Evolutionary conservation across 2,329 filamentous ascomycete species (phyloP).

Genomic region (Ophiostoma montium): DNA sequence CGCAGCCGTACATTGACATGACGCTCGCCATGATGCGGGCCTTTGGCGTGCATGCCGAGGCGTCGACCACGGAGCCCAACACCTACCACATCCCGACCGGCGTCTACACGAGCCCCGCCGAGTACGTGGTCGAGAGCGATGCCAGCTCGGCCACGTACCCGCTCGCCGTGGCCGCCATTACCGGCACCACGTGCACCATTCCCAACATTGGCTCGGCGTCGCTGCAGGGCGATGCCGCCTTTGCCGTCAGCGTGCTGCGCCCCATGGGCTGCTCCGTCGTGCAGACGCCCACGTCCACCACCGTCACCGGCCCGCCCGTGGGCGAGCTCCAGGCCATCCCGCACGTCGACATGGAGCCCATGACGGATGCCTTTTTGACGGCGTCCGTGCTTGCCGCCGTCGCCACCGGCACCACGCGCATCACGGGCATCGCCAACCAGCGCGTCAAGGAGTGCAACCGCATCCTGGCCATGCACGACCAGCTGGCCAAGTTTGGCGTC

Average conservation of each 20-base stretch:
- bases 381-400: conserved; percentile 88
- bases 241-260: conserved; percentile 74
- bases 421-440: conserved; percentile 92
- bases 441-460: conserved; percentile 97
- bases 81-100: conserved; percentile 90
- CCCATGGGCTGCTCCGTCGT: conserved; percentile 91
- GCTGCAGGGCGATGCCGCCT: conserved; percentile 86
- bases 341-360: conserved; percentile 94
- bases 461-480: conserved; percentile 87
- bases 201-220: conserved; percentile 91
- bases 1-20: conserved; percentile 96
- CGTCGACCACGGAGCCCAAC: conserved; percentile 64
- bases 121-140: conserved; percentile 91
- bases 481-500: conserved; percentile 88
- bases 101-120: conserved; percentile 64
- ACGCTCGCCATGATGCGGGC: conserved; percentile 93
- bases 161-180: conserved; percentile 84
- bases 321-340: conserved; percentile 62
- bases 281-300: conserved; percentile 75
- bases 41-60: conserved; percentile 72
- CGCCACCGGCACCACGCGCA: conserved; percentile 67
- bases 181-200: conserved; percentile 86
- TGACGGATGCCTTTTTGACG: conserved; percentile 97
- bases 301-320: conserved; percentile 71
- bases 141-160: conserved; percentile 97